phyloP scores from a whole-genome alignment of 1,139 yeast species.

The Suhomyces wounanorum region DNA sequence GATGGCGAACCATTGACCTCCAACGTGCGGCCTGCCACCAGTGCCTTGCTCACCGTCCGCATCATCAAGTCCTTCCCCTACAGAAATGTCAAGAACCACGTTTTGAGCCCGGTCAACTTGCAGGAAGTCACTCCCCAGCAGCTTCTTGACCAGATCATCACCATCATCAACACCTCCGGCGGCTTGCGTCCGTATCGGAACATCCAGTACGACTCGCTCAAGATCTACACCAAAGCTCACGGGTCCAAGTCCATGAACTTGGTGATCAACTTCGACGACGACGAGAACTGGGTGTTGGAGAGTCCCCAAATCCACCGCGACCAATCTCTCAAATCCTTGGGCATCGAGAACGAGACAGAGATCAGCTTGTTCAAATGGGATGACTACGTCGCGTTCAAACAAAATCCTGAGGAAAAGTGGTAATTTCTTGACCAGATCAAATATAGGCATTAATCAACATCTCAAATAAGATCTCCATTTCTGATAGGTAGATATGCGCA shows the following conservation, averaged over 20 bases:
- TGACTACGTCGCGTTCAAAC: conserved; percentile 68
- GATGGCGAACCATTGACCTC: conserved; percentile 58
- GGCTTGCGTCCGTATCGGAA: conserved; percentile 80
- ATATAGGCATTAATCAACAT: background rate
- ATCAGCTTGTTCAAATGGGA: conserved; percentile 70
- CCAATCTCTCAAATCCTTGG: conserved; percentile 61
- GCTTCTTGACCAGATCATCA: conserved; percentile 48
- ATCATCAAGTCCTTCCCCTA: conserved; percentile 90
- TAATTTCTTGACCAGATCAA: conserved; percentile 20
- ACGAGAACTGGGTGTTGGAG: conserved; percentile 64
- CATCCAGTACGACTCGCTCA: conserved; percentile 73
- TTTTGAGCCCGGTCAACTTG: conserved; percentile 72
- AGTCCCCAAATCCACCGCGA: conserved; percentile 34
- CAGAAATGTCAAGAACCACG: conserved; percentile 82
- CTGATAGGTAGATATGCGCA: too few species aligned
- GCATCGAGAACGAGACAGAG: conserved; percentile 88
- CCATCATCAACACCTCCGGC: conserved; percentile 63
- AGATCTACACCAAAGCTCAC: conserved; percentile 92
- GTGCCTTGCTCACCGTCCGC: conserved; percentile 79
- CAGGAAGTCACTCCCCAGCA: conserved; percentile 66
- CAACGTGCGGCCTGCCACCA: conserved; percentile 64
- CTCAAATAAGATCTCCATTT: too few species aligned
- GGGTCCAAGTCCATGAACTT: conserved; percentile 92
- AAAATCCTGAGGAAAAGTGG: conserved; percentile 93
- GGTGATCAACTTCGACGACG: conserved; percentile 85